Base-by-base conservation (phyloP, 2,329 filamentous ascomycete species). In the Verticillium albo-atrum region DNA sequence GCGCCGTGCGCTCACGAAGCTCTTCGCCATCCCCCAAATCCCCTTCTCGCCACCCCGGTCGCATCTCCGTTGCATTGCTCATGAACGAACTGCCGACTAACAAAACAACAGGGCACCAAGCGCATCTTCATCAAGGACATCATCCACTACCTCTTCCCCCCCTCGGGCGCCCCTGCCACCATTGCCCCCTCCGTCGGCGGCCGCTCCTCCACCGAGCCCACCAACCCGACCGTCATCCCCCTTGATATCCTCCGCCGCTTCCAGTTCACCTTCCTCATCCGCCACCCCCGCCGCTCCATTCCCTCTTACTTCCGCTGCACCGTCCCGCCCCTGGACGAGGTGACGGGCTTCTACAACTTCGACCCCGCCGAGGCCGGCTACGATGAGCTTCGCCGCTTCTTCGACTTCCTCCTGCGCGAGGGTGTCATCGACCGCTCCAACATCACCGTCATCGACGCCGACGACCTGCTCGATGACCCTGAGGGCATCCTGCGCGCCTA, bases 101-200 rank as follows among this genome's bases (percentile, higher is more conserved):
- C 54, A 55, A 25, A 20, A n/a, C 26, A 26, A 23, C 67, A 96
- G 90, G 90, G 88, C 68, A 28, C 53, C 50, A 97, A 96, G 79
- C 90, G 94, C 67, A 79, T 96, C 68, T 97, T 98, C 79, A 95
- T 99, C 83, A 99, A 99, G 76, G 95, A 98, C 74, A 99, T 98
- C 79, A 89, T 90, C 59, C 89, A 97, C 76, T 98, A 98, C 74
- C 82, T 97, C 65, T 81, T 96, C 64, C 90, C 92, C 5, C 91
- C 91, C 3, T 79, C 89, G 63, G 81, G 82, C 54, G 83, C 89
- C 68, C 80, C 84, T 15, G 84, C 91, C 56, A 80, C 79, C 55
- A 86, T 95, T 61, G 92, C 91, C 10, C 90, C 90, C 2, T 97
- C 92, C n/a, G 81, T 97, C 56, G 84, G 89, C 61, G 26, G 47